Percentiles rank a stretch among this genome's conserved stretches.
Conservation (phyloP, 2,329 filamentous ascomycete genomes). For the Fusarium acutatum region DNA sequence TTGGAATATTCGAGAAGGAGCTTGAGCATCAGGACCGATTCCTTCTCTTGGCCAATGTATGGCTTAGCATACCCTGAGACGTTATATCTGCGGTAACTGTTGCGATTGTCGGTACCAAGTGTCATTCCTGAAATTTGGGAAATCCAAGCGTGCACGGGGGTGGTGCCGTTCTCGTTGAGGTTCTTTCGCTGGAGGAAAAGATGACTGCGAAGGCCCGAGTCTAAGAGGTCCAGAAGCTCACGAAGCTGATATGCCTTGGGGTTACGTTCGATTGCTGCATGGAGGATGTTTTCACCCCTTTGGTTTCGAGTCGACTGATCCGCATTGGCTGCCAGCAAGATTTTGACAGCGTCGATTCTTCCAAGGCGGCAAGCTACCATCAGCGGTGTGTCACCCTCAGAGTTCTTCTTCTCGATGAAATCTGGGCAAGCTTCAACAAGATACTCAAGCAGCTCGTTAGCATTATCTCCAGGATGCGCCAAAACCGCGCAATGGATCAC, state of each 20-base stretch:
- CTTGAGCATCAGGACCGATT: conserved; percentile 54
- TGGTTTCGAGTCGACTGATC: conserved; percentile 72
- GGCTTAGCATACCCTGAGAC: conserved; percentile 4
- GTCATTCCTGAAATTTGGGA: conserved; percentile 37
- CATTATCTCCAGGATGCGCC: conserved; percentile 49
- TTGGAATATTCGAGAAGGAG: conserved; percentile 64
- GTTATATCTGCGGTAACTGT: conserved; percentile 17
- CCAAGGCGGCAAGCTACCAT: conserved; percentile 69
- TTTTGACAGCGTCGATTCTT: conserved; percentile 62
- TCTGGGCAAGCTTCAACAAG: conserved; percentile 69
- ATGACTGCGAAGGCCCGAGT: conserved; percentile 62
- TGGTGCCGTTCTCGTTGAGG: conserved; percentile 60
- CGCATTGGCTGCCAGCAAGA: conserved; percentile 73
- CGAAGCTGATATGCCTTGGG: conserved; percentile 51
- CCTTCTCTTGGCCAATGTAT: conserved; percentile 40
- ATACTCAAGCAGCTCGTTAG: conserved; percentile 69
- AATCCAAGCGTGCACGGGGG: conserved; percentile 72
- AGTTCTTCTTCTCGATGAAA: conserved; percentile 68
- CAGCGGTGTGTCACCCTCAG: conserved; percentile 71
- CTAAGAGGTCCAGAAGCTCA: conserved; percentile 65
- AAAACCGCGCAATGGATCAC: conserved; percentile 73
- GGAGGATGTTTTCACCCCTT: conserved; percentile 72
- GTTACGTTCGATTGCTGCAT: conserved; percentile 57
- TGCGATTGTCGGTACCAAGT: background rate
- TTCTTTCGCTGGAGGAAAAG: conserved; percentile 68